Evolutionary conservation across 2,329 filamentous ascomycete genomes (phyloP).

Genomic region (Nemania sp.): DNA sequence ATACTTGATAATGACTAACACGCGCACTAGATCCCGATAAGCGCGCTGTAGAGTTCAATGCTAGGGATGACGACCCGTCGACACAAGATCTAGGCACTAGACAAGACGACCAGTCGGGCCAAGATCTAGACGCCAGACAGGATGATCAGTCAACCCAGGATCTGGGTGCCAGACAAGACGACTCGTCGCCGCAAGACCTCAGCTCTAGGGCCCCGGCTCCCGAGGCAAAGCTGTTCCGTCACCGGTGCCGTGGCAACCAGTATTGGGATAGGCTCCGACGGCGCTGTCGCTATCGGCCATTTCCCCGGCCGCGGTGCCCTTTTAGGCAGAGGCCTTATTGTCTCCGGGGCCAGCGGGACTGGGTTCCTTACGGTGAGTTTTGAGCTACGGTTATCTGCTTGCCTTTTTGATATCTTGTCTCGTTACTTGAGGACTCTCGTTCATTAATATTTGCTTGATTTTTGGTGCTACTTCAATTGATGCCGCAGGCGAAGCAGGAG

Average conservation of each 20-base stretch:
- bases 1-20: background rate
- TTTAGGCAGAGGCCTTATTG: slow-evolving; percentile 4
- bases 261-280: slow-evolving; percentile 8
- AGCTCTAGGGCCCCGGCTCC: background rate
- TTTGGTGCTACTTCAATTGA: background rate
- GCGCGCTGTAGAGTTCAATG: background rate
- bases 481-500: no score
- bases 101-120: no score
- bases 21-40: background rate
- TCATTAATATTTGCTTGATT: background rate
- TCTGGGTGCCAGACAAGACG: background rate
- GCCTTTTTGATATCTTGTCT: no score
- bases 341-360: background rate
- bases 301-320: background rate
- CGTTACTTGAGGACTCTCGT: no score
- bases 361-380: slow-evolving; percentile 17
- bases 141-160: no score
- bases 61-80: background rate
- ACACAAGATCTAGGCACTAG: background rate
- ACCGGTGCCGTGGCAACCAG: background rate
- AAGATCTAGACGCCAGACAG: no score
- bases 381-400: background rate
- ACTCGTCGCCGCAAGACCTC: background rate
- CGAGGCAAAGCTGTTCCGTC: background rate
- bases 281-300: background rate